Base-by-base conservation (phyloP, 73 alveolate genomes). In the Durusdinium trenchii region DNA sequence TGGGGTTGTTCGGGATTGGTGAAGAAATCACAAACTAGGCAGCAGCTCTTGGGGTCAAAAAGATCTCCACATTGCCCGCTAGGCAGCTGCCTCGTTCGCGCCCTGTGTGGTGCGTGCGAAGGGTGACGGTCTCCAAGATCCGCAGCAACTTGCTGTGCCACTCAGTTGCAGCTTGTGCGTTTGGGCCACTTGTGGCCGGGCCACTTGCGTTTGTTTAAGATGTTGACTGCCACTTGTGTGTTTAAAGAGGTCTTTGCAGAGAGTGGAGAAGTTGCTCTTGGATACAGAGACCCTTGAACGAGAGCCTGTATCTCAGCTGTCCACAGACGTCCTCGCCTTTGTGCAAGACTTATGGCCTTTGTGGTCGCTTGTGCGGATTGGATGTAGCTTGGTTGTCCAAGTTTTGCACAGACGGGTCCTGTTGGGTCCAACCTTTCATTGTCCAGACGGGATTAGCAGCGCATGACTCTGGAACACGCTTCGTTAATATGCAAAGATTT, bases 281-380 rank as follows among this genome's bases (percentile, higher is more conserved):
- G 98, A 91, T 32, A 91, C 98, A 14, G 98, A 91, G 60, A 91
- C 98, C 45, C 50, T 91, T 18, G 43, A 91, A 45, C 98, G 98
- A 30, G 98, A 91, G 98, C 79, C 62, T 28, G 36, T 38, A 82
- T 3, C 92, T 50, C 42, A 47, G 81, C 16, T n/a, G 32, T 67
- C 32, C 81, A n/a, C 81, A 67, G 81, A 67, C 43, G 16, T 14
- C 18, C 16, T n/a, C 16, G 46, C 43, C 81, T 67, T 32, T 1
- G n/a, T 60, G 18, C 30, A 60, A 32, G 30, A 23, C 73, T 60
- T 32, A 23, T 60, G 3, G 0, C 18, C 18, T 23, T 23, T 60
- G 73, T 0, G 73, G 32, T 38, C n/a, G n/a, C n/a, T n/a, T n/a
- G n/a, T n/a, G n/a, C n/a, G n/a, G n/a, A n/a, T n/a, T n/a, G n/a